Evolutionary conservation across 495 filamentous ascomycete species (phyloP), one percentile per base, ranked within the genome.

Genomic region (Lichenothelia convexa): DNA sequence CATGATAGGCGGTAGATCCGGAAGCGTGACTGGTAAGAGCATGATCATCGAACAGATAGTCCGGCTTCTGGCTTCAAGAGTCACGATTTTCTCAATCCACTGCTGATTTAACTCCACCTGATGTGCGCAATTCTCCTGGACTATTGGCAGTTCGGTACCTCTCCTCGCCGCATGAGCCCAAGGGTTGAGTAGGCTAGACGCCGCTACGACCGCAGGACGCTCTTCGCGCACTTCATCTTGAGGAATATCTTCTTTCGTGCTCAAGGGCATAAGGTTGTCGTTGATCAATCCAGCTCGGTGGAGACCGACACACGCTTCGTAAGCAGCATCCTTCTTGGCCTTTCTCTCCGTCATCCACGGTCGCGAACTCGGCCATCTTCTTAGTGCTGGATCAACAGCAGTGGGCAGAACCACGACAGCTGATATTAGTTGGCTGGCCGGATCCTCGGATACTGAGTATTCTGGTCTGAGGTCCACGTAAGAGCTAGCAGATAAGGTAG

Each of bases 321-420:
- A 89, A 0, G 84, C 80, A 2, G 81, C 76, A 48, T 94, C 89
- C 43, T 76, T 80, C 43, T 62, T 71, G 4, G 89, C 87, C 34
- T 65, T 73, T 26, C 64, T 71, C 50, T 93, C 82, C 1, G 76
- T 78, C 4, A 41, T 50, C 83, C 85, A 94, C 32, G 50, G 40
- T 3, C 43, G 40, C 4, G 47, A 49, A 26, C 81, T 71, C 21
- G 56, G 43, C 2, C 65, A 56, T 19, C 48, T 51, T 6, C 85
- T 71, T n/a, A 82, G 57, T 3, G 66, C 46, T 0, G 68, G 60
- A 36, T 77, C 62, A 8, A 94, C 65, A 8, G 69, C 78, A 19
- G 64, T 67, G 0, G 89, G 89, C 11, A 97, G 61, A 8, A 71
- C 62, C 0, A 93, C 75, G 11, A 59, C 62, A 6, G 75, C 74